phyloP scores from a whole-genome alignment of 1,284 basidiomycete species.

The Ceraceosorus bombacis region DNA sequence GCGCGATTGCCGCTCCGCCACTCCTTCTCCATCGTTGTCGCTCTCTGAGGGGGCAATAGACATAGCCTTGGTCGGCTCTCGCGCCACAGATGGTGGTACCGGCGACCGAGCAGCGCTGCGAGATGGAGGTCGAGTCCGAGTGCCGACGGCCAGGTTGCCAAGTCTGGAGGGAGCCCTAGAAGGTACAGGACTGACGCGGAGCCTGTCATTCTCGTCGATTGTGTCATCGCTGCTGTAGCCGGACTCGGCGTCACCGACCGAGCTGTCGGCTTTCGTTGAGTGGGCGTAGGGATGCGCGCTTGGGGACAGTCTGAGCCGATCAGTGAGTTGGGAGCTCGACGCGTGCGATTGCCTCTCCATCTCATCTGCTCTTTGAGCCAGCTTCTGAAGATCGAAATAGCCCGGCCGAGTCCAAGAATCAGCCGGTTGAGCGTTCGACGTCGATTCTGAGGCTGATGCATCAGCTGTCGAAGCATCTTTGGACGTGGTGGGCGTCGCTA shows the following conservation, averaged over 20 bases:
- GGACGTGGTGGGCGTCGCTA: too few relatives aligned
- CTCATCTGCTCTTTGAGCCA: slow-evolving; percentile 20
- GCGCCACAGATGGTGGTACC: neutral
- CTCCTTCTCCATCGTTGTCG: slow-evolving; percentile 2
- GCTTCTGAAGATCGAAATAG: slow-evolving; percentile 16
- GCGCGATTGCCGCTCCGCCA: slow-evolving; percentile 2
- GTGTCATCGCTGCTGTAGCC: too few relatives aligned
- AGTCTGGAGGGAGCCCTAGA: neutral
- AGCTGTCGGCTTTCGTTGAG: neutral
- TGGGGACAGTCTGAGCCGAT: neutral
- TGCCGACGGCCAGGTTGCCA: neutral
- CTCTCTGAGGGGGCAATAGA: neutral
- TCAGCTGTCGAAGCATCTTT: too few relatives aligned
- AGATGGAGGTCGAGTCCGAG: neutral
- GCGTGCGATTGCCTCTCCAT: slow-evolving; percentile 9
- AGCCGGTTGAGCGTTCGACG: neutral
- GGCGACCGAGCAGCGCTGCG: neutral
- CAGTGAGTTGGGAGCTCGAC: neutral
- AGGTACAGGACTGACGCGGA: neutral
- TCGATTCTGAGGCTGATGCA: too few relatives aligned
- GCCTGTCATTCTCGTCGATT: neutral
- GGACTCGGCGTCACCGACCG: too few relatives aligned
- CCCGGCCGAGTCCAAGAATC: slow-evolving; percentile 2
- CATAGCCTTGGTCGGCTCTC: neutral
- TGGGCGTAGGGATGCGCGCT: neutral